These are phyloP conservation scores for Rhodamnia argentea DNA, from an alignment of 345 rosid genomes.

Conservation along the genomic window DNA sequence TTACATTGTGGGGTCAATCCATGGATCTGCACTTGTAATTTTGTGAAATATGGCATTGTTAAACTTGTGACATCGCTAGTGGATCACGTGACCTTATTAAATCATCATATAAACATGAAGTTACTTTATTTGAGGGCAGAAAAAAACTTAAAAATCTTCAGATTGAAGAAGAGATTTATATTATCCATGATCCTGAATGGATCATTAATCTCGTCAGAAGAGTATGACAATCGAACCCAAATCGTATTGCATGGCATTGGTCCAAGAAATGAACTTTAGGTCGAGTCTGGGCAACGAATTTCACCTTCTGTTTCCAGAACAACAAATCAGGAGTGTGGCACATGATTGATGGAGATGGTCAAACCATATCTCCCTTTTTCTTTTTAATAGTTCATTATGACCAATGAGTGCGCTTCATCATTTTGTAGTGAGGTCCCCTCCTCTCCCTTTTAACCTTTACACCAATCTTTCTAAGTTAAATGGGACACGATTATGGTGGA, in stretches of 20 bases:
- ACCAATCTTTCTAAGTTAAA: neutral
- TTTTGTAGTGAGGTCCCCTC: slow-evolving; percentile 42
- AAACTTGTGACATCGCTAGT: neutral
- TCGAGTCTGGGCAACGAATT: neutral
- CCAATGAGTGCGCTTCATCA: slow-evolving; percentile 31
- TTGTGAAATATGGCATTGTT: neutral
- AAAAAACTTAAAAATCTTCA: neutral
- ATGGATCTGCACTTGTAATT: neutral
- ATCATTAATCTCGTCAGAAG: neutral
- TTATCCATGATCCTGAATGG: neutral
- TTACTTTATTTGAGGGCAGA: neutral
- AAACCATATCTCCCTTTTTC: neutral
- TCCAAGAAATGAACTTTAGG: neutral
- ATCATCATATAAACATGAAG: neutral
- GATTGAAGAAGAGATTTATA: neutral
- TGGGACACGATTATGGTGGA: slow-evolving; percentile 21
- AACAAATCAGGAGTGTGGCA: neutral
- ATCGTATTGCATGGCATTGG: neutral
- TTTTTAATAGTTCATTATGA: neutral
- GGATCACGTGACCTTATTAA: neutral
- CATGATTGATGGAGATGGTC: neutral
- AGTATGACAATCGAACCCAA: neutral
- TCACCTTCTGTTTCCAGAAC: neutral
- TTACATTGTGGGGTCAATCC: neutral
- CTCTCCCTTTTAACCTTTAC: neutral